phyloP scores from a whole-genome alignment of 768 basidiomycete genomes.

The Lanmaoa rubissima region DNA sequence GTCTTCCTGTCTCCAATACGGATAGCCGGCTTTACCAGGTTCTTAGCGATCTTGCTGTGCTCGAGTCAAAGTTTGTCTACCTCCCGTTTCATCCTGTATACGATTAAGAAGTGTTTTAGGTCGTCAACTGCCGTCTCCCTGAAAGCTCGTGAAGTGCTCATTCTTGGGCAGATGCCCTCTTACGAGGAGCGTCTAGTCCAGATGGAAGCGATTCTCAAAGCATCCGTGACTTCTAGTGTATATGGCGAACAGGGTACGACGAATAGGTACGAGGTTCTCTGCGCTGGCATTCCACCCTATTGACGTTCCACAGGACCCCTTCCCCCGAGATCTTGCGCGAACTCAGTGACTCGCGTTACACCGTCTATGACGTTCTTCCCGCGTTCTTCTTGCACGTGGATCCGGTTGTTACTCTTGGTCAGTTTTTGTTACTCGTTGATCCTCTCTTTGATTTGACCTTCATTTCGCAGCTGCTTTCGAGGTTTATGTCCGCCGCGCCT shows the following conservation, averaged over 20 bases:
- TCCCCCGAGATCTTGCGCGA: constrained; percentile 86
- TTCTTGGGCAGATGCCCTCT: constrained; percentile 94
- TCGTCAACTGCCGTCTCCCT: constrained; percentile 90
- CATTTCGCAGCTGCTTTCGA: constrained; percentile 76
- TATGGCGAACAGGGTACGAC: constrained; percentile 81
- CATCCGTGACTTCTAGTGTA: constrained; percentile 80
- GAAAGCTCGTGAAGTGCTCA: constrained; percentile 96
- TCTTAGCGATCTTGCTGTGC: constrained; percentile 74
- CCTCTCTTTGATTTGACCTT: not conserved
- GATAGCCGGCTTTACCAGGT: constrained; percentile 76
- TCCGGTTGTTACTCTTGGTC: constrained; percentile 79
- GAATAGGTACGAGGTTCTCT: constrained; percentile 46
- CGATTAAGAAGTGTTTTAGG: constrained; percentile 37
- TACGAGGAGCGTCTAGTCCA: constrained; percentile 92
- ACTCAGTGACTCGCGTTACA: constrained; percentile 93
- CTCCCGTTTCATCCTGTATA: not conserved
- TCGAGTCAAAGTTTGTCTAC: constrained; percentile 78
- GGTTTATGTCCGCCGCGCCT: constrained; percentile 93
- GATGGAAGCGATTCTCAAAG: constrained; percentile 91
- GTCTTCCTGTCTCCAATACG: constrained; percentile 68
- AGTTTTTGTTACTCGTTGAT: constrained; percentile 23
- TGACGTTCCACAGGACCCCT: constrained; percentile 55
- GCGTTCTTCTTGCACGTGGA: constrained; percentile 91
- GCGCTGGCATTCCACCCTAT: not conserved
- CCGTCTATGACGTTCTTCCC: constrained; percentile 95